Conservation (phyloP, 176 grass and related monocot species). For the Carex pumila region DNA sequence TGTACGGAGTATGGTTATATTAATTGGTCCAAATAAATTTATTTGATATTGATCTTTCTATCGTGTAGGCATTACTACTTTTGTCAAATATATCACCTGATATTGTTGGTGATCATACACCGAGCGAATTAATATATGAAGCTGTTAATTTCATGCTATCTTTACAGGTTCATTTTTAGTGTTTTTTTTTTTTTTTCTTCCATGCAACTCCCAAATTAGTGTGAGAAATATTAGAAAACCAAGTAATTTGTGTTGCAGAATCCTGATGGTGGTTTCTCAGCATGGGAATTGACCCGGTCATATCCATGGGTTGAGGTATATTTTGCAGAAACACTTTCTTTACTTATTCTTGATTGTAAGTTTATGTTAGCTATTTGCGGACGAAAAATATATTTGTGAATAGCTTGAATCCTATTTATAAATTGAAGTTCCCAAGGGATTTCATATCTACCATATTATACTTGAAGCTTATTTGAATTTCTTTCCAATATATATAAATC, state of each 20-base stretch:
- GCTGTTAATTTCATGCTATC: not conserved
- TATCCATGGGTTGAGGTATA: conserved; percentile 66
- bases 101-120: not conserved
- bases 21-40: not conserved
- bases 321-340: not conserved
- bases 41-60: not conserved
- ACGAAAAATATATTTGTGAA: no score
- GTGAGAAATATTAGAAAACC: not conserved
- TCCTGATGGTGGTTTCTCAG: conserved; percentile 49
- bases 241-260: conserved; percentile 34
- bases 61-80: not conserved
- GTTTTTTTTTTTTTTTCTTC: not conserved
- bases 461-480: not conserved
- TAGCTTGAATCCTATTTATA: no score
- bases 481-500: not conserved
- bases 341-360: not conserved
- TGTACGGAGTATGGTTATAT: not conserved
- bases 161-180: conserved; percentile 1
- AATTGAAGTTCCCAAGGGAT: no score
- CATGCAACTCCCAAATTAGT: not conserved
- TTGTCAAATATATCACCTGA: not conserved
- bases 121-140: not conserved
- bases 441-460: no score
- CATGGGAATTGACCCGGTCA: conserved; percentile 52
- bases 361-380: not conserved